Evolutionary conservation across 768 basidiomycete genomes (phyloP).

Genomic region (Lentinula raphanica): DNA sequence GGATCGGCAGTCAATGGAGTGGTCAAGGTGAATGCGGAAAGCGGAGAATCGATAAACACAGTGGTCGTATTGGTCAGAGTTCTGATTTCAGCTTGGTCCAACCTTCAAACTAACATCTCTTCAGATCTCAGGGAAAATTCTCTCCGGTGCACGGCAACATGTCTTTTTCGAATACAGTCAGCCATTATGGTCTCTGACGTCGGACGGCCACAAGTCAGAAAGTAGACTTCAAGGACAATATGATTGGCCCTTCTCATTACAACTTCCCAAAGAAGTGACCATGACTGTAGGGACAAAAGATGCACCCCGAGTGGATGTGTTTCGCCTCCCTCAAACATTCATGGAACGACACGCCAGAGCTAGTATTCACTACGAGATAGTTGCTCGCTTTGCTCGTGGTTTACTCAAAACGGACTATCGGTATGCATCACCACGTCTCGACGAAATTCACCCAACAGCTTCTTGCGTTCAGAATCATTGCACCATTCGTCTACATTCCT

Average conservation of each 20-base stretch:
- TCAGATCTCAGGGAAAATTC: constrained; percentile 35
- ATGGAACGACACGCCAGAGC: not conserved
- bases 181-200: constrained; percentile 31
- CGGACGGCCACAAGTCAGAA: constrained; percentile 11
- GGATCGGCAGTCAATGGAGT: constrained; percentile 16
- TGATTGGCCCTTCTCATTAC: constrained; percentile 32
- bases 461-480: constrained; percentile 6
- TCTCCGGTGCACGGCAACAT: constrained; percentile 29
- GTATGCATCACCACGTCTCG: not conserved
- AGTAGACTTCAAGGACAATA: constrained; percentile 31
- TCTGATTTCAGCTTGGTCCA: not conserved
- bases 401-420: constrained; percentile 4
- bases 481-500: constrained; percentile 26
- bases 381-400: constrained; percentile 1
- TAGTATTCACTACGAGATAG: not conserved
- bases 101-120: not conserved
- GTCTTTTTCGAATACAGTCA: constrained; percentile 28
- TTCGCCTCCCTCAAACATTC: not conserved
- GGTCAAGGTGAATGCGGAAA: constrained; percentile 11
- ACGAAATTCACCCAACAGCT: not conserved
- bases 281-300: not conserved
- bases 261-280: constrained; percentile 25
- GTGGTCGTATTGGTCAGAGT: constrained; percentile 34
- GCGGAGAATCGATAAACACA: constrained; percentile 30
- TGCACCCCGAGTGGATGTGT: not conserved